Base-by-base conservation (phyloP, 306 rosid genomes). In the Prunus campanulata region DNA sequence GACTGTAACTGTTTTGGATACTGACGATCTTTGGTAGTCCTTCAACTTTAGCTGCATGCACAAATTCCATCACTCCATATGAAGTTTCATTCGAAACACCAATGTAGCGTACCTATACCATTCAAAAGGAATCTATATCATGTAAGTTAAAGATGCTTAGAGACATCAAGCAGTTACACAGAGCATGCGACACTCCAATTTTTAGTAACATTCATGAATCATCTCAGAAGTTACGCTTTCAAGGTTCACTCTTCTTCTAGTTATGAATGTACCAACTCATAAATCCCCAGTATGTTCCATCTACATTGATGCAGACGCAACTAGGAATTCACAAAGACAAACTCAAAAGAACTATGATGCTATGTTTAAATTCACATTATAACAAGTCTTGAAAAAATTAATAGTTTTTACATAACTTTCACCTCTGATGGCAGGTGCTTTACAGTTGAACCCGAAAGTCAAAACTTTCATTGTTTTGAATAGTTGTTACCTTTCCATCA, bases 1-100 rank as follows among this genome's bases (percentile, higher is more conserved):
- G 86, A 80, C 93, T 95, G 68, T 92, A 95, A 83, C 62, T 89
- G 77, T 92, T 90, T 82, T 95, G 97, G 83, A 95, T 88, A 77
- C 99, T 95, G 79, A 95, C 86, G 50, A 92, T 95, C 88, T 95
- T 95, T 13, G 97, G 97, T 71, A 92, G 91, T 78, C 97, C 99
- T 78, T 87, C 91, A 47, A 79, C 78, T 82, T 89, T 95, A 61
- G 99, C 92, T 54, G 96, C 82, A 79, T 89, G 89, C 72, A 90
- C 90, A 68, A 92, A 95, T 85, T 95, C 96, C 98, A 92, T 95
- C 74, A 92, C 98, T 74, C 97, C 97, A 75, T 89, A 95, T 6
- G 99, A 95, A 80, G 97, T 89, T 90, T 95, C 97, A 73, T 92
- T 95, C 15, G 99, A 95, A 80, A 95, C 92, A 11, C 97, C 97